Evolutionary conservation across 2,329 filamentous ascomycete genomes (phyloP).

Genomic region (Alternaria metachromatica): DNA sequence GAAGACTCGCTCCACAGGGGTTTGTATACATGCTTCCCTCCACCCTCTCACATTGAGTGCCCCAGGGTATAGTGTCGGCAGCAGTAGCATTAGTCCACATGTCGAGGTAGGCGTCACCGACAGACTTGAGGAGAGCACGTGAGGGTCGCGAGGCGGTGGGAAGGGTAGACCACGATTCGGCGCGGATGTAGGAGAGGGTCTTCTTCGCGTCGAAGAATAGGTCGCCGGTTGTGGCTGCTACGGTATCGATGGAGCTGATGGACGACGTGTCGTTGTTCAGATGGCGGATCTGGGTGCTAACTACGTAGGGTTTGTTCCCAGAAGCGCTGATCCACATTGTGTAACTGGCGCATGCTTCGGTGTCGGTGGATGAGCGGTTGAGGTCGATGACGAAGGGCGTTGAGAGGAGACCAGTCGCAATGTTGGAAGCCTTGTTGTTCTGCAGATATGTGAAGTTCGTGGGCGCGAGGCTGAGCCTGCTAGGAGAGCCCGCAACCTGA

Average conservation of each 20-base stretch:
- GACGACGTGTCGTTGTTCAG: slow-evolving; percentile 27
- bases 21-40: slow-evolving; percentile 33
- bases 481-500: slow-evolving; percentile 27
- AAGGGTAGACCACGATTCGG: slow-evolving; percentile 34
- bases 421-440: slow-evolving; percentile 38
- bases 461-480: slow-evolving; percentile 24
- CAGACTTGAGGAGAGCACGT: slow-evolving; percentile 34
- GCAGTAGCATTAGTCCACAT: slow-evolving; percentile 43
- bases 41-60: slow-evolving; percentile 37
- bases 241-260: slow-evolving; percentile 36
- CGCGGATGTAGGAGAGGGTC: slow-evolving; percentile 34
- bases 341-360: slow-evolving; percentile 36
- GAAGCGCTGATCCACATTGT: slow-evolving; percentile 35
- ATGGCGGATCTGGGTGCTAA: slow-evolving; percentile 37
- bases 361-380: slow-evolving; percentile 36
- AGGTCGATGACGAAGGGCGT: slow-evolving; percentile 29
- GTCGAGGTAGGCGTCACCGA: slow-evolving; percentile 39
- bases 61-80: slow-evolving; percentile 38
- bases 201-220: slow-evolving; percentile 40
- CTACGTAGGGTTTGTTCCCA: slow-evolving; percentile 34
- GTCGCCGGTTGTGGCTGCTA: slow-evolving; percentile 38
- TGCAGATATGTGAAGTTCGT: slow-evolving; percentile 38
- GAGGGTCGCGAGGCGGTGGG: slow-evolving; percentile 24
- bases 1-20: slow-evolving; percentile 33
- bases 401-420: slow-evolving; percentile 27